Evolutionary conservation across 2,329 filamentous ascomycete genomes (phyloP).

Genomic region (Claviceps sorghi): DNA sequence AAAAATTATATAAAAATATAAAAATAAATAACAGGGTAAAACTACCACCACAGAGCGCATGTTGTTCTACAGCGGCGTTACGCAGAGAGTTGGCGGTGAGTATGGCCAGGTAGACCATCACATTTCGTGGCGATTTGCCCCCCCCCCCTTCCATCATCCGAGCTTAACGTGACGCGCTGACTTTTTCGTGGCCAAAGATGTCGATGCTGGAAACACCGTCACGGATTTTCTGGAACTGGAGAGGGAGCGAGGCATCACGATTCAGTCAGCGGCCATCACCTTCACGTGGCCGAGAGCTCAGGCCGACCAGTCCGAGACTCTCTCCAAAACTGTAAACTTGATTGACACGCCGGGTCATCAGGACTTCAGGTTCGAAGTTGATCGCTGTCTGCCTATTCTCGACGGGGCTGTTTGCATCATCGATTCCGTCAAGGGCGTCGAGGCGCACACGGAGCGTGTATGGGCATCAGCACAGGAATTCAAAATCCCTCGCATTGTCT

Average conservation of each 20-base stretch:
- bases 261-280: slow-evolving; percentile 91
- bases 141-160: too few species aligned
- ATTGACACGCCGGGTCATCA: slow-evolving; percentile 96
- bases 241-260: slow-evolving; percentile 83
- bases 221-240: slow-evolving; percentile 95
- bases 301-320: slow-evolving; percentile 23
- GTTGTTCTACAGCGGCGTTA: slow-evolving; percentile 91
- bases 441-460: slow-evolving; percentile 93
- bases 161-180: background rate
- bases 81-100: slow-evolving; percentile 62
- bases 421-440: slow-evolving; percentile 83
- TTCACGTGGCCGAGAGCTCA: slow-evolving; percentile 71
- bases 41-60: slow-evolving; percentile 98
- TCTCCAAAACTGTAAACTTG: slow-evolving; percentile 62
- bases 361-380: slow-evolving; percentile 93
- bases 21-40: slow-evolving; percentile 47
- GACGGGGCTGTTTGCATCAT: slow-evolving; percentile 89
- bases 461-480: slow-evolving; percentile 85
- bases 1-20: too few species aligned
- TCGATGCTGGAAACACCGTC: slow-evolving; percentile 91
- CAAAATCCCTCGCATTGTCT: slow-evolving; percentile 65
- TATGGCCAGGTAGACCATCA: background rate
- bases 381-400: slow-evolving; percentile 74
- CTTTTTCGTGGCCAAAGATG: slow-evolving; percentile 41
- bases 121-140: background rate